Evolutionary conservation across 208 protist genomes (phyloP).

Genomic region (Lotmaria passim): DNA sequence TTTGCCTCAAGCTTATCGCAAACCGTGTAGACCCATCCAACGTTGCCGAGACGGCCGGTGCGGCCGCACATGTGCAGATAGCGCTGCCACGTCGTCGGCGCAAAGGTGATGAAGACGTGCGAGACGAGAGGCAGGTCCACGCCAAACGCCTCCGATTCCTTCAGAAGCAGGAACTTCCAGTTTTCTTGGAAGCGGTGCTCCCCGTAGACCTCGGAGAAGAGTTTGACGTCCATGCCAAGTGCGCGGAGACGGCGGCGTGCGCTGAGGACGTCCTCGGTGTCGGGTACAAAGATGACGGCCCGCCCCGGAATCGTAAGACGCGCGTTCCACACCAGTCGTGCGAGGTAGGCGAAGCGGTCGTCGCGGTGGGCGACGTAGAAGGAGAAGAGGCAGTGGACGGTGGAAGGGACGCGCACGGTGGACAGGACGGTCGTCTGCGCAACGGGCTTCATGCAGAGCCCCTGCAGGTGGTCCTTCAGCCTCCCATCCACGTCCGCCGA

Average conservation of each 20-base stretch:
- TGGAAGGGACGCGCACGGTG: constrained; percentile 68
- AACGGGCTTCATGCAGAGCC: constrained; percentile 76
- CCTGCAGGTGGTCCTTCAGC: constrained; percentile 77
- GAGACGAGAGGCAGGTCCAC: constrained; percentile 79
- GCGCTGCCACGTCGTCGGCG: constrained; percentile 62
- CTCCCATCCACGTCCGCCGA: constrained; percentile 69
- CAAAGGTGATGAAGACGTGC: constrained; percentile 86
- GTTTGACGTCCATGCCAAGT: constrained; percentile 73
- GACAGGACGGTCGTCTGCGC: constrained; percentile 78
- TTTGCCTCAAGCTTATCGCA: constrained; percentile 64
- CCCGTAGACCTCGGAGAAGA: constrained; percentile 82
- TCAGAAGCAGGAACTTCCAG: constrained; percentile 82
- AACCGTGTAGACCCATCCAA: constrained; percentile 88
- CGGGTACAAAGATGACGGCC: constrained; percentile 66
- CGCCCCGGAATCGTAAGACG: constrained; percentile 71
- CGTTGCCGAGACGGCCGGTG: constrained; percentile 70
- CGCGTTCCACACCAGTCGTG: constrained; percentile 68
- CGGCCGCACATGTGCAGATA: constrained; percentile 88
- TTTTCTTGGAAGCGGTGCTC: constrained; percentile 48
- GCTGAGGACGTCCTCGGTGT: constrained; percentile 60
- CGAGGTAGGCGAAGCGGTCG: constrained; percentile 53
- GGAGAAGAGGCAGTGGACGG: constrained; percentile 84
- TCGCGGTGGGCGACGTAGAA: constrained; percentile 52
- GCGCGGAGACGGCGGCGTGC: constrained; percentile 60
- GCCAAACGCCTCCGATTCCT: constrained; percentile 78